Conservation (phyloP, 1,139 yeast genomes). For the Diutina mesorugosa region DNA sequence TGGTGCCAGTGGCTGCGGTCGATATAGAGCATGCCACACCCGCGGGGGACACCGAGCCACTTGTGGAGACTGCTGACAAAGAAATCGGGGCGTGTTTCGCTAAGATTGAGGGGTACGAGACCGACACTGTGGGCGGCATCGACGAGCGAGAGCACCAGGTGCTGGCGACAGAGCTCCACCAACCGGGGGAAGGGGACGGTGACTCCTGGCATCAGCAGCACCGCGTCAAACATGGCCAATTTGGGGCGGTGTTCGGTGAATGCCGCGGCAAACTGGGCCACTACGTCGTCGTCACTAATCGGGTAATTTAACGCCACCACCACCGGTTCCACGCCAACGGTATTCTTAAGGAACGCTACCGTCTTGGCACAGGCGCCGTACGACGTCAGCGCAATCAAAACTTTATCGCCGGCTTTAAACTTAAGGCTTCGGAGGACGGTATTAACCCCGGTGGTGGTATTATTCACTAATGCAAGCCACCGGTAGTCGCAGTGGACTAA, state of each 20-base stretch:
- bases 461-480: constrained; percentile 36
- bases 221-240: constrained; percentile 38
- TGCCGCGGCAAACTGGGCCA: constrained; percentile 23
- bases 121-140: constrained; percentile 73
- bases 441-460: constrained; percentile 55
- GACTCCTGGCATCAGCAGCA: constrained; percentile 55
- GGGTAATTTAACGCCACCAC: constrained; percentile 14
- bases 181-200: constrained; percentile 42
- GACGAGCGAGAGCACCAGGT: constrained; percentile 39
- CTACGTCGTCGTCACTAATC: constrained; percentile 28
- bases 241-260: constrained; percentile 8
- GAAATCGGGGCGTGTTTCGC: constrained; percentile 43
- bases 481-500: constrained; percentile 30
- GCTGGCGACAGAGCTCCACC: constrained; percentile 31
- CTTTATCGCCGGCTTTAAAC: constrained; percentile 40
- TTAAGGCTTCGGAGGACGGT: constrained; percentile 43
- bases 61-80: constrained; percentile 55
- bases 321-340: constrained; percentile 30
- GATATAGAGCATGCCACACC: constrained; percentile 49
- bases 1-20: constrained; percentile 33
- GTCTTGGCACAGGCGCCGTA: constrained; percentile 49
- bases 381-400: constrained; percentile 38
- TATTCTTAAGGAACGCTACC: constrained; percentile 29
- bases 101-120: constrained; percentile 32
- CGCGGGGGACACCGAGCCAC: constrained; percentile 52